These are phyloP conservation scores for Simmondsia chinensis DNA, from an alignment of 148 eudicot genomes.

Conservation along the genomic window DNA sequence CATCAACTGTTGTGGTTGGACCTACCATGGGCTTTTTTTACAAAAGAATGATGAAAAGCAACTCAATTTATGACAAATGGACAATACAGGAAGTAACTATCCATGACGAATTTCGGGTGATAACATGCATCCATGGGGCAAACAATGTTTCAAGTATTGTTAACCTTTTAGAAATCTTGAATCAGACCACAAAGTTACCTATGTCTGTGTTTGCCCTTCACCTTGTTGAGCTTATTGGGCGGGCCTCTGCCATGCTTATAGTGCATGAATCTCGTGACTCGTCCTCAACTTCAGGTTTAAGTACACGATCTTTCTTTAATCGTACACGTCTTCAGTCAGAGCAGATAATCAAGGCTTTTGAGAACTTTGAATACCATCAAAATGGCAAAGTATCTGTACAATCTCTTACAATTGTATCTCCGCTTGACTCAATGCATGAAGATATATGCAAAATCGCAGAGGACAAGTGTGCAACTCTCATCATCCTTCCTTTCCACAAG, in stretches of 20 bases:
- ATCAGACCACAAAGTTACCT: slow-evolving; percentile 7
- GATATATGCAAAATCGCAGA: slow-evolving; percentile 48
- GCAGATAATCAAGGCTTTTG: slow-evolving; percentile 35
- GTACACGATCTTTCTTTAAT: slow-evolving; percentile 8
- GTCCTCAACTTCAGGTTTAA: not conserved
- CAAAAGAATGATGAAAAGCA: slow-evolving; percentile 1
- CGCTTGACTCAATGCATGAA: slow-evolving; percentile 41
- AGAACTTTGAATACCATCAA: slow-evolving; percentile 22
- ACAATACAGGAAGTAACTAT: slow-evolving; percentile 25
- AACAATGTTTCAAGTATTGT: slow-evolving; percentile 19
- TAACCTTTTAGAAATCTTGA: slow-evolving; percentile 26
- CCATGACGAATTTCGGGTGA: slow-evolving; percentile 29
- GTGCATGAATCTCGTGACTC: slow-evolving; percentile 21
- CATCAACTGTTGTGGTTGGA: slow-evolving; percentile 35
- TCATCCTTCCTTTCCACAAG: slow-evolving; percentile 39
- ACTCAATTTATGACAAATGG: slow-evolving; percentile 23
- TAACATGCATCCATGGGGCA: slow-evolving; percentile 30
- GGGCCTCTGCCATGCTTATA: slow-evolving; percentile 25
- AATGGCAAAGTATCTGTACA: slow-evolving; percentile 15
- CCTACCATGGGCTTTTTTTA: slow-evolving; percentile 22
- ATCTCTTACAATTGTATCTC: slow-evolving; percentile 25
- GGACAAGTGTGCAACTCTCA: slow-evolving; percentile 21
- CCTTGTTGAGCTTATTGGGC: slow-evolving; percentile 30
- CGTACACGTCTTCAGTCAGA: slow-evolving; percentile 20
- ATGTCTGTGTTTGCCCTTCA: slow-evolving; percentile 22